A percentile compares a stretch with the other conserved stretches of the same genome.
phyloP scores from a whole-genome alignment of 1,284 basidiomycete genomes.

The Chiua sp. region DNA sequence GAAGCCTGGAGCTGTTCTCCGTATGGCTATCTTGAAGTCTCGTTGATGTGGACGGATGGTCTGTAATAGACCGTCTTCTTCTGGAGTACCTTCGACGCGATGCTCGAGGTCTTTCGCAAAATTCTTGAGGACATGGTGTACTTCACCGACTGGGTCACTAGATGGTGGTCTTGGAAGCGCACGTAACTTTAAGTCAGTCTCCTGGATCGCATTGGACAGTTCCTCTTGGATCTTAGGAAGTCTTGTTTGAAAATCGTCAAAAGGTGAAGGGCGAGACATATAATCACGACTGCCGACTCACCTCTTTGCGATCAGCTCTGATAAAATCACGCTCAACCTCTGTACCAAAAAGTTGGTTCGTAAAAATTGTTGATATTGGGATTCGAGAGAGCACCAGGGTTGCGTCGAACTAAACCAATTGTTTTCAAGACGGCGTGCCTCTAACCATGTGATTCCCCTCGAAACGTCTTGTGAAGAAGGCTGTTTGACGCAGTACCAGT shows the following conservation, averaged over 20 bases:
- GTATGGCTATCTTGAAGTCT: conserved; percentile 52
- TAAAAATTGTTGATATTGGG: conserved; percentile 53
- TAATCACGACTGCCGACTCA: conserved; percentile 27
- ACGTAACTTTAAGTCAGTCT: conserved; percentile 41
- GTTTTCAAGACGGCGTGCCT: conserved; percentile 65
- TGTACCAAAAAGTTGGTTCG: conserved; percentile 61
- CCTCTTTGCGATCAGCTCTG: conserved; percentile 63
- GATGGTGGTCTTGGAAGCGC: conserved; percentile 62
- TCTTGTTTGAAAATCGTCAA: conserved; percentile 42
- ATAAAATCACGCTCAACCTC: conserved; percentile 58
- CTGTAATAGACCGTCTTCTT: conserved; percentile 57
- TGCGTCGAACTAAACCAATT: conserved; percentile 65
- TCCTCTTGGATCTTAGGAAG: conserved; percentile 65
- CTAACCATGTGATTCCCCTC: conserved; percentile 60
- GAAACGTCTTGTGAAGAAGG: conserved; percentile 62
- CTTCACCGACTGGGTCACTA: conserved; percentile 58
- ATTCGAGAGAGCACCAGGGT: conserved; percentile 63
- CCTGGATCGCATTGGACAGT: conserved; percentile 48
- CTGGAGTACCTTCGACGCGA: conserved; percentile 58
- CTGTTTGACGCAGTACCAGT: conserved; percentile 80
- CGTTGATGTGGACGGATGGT: conserved; percentile 54
- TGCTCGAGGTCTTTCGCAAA: conserved; percentile 52
- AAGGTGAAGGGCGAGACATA: neutral
- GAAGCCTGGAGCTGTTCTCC: conserved; percentile 57
- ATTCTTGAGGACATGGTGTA: conserved; percentile 49